Evolutionary conservation across 2,329 filamentous ascomycete genomes (phyloP).

Genomic region (Aspergillus ustus): DNA sequence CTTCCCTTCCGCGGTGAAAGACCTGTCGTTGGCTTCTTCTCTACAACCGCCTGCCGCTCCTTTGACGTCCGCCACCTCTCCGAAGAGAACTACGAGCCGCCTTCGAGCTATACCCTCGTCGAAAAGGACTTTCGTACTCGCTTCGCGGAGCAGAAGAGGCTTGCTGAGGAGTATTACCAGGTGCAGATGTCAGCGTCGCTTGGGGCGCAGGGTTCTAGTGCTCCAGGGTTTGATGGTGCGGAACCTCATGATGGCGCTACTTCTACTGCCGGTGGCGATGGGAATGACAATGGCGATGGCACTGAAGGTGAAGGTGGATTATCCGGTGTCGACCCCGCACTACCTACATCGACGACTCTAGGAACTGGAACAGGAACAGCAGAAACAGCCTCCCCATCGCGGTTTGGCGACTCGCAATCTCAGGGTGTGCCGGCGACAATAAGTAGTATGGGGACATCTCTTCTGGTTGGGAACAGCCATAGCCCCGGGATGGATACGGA

Average conservation of each 20-base stretch:
- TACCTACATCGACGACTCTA: neutral
- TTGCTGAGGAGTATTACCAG: slow-evolving; percentile 25
- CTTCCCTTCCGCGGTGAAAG: slow-evolving; percentile 12
- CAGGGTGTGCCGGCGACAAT: slow-evolving; percentile 12
- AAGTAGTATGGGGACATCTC: neutral
- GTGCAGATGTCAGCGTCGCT: slow-evolving; percentile 17
- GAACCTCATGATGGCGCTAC: neutral
- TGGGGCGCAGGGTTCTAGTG: neutral
- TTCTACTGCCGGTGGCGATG: neutral
- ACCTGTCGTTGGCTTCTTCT: slow-evolving; percentile 24
- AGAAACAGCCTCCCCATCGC: slow-evolving; percentile 12
- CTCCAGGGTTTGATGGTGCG: neutral
- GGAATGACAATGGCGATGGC: neutral
- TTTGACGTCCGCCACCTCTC: slow-evolving; percentile 24
- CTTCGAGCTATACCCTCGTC: slow-evolving; percentile 33
- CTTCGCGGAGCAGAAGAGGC: slow-evolving; percentile 39
- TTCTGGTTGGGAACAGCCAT: neutral
- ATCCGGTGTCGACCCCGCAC: neutral
- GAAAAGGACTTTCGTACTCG: slow-evolving; percentile 43
- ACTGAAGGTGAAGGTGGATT: neutral
- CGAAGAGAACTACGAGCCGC: slow-evolving; percentile 25
- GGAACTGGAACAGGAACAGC: slow-evolving; percentile 5
- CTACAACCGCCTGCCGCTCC: slow-evolving; percentile 16
- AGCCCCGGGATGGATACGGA: neutral
- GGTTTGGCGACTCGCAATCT: slow-evolving; percentile 12